phyloP scores from a whole-genome alignment of 1,139 yeast species.

The Geotrichum restrictum region DNA sequence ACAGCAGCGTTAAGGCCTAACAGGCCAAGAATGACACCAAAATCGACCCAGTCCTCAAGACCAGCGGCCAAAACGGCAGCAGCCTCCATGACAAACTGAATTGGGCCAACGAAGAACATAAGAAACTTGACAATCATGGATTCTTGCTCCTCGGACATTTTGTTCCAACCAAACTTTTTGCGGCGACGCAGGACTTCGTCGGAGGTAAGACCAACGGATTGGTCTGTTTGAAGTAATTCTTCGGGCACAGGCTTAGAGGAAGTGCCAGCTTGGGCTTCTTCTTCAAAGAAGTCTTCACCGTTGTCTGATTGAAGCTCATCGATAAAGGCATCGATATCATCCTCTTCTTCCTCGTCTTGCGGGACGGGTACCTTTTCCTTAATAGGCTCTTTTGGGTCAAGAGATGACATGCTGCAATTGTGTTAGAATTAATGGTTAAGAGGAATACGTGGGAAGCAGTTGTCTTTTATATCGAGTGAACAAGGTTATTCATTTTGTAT shows the following conservation, averaged over 20 bases:
- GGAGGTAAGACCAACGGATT: slow-evolving; percentile 68
- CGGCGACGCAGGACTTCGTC: slow-evolving; percentile 84
- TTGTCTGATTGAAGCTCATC: slow-evolving; percentile 83
- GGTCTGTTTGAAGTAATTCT: slow-evolving; percentile 83
- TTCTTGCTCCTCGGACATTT: slow-evolving; percentile 92
- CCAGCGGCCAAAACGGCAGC: slow-evolving; percentile 98
- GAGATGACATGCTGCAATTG: slow-evolving; percentile 18
- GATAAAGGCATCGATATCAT: slow-evolving; percentile 84
- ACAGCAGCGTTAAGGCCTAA: slow-evolving; percentile 85
- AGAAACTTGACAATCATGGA: slow-evolving; percentile 77
- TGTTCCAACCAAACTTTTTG: slow-evolving; percentile 90
- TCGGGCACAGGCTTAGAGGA: slow-evolving; percentile 75
- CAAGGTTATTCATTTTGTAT: too few species aligned
- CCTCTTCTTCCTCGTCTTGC: slow-evolving; percentile 66
- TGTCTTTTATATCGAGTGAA: too few species aligned
- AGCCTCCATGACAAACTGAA: slow-evolving; percentile 98
- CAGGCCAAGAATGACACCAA: slow-evolving; percentile 93
- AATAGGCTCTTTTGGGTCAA: slow-evolving; percentile 35
- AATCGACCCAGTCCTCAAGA: slow-evolving; percentile 98
- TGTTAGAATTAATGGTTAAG: background rate
- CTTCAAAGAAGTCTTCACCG: slow-evolving; percentile 55
- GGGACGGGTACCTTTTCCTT: slow-evolving; percentile 41
- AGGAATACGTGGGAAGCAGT: too few species aligned
- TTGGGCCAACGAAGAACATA: slow-evolving; percentile 95
- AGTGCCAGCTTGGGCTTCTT: slow-evolving; percentile 41